phyloP scores from a whole-genome alignment of 2,329 filamentous ascomycete genomes.

The Fusarium austroafricanum region DNA sequence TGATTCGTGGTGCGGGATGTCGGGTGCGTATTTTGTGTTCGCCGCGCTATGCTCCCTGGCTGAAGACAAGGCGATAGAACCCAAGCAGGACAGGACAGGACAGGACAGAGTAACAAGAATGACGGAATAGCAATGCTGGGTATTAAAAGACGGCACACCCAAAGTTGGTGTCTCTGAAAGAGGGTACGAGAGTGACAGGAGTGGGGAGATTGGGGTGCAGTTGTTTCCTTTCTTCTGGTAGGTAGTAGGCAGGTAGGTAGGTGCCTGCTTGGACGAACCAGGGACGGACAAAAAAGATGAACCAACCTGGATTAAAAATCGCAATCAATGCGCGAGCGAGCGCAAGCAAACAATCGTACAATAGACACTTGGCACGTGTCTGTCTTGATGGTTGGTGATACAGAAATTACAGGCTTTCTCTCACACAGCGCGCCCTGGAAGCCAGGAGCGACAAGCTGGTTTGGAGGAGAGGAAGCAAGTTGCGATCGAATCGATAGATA shows the following conservation, averaged over 20 bases:
- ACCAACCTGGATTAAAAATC: constrained; percentile 42
- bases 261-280: constrained; percentile 12
- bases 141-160: constrained; percentile 17
- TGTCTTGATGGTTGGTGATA: constrained; percentile 15
- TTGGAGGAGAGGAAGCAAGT: constrained; percentile 36
- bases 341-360: constrained; percentile 38
- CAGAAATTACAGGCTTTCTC: constrained; percentile 38
- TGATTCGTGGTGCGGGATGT: constrained; percentile 22
- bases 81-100: neutral
- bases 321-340: constrained; percentile 5
- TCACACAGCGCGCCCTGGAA: constrained; percentile 47
- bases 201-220: constrained; percentile 9
- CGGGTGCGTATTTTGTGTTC: constrained; percentile 30
- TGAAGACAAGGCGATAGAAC: constrained; percentile 12
- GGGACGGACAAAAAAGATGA: constrained; percentile 36
- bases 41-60: constrained; percentile 32
- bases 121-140: constrained; percentile 3
- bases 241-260: neutral
- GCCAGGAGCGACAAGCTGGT: constrained; percentile 46
- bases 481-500: constrained; percentile 23
- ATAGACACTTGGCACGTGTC: constrained; percentile 19
- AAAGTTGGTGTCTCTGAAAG: constrained; percentile 21
- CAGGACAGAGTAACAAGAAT: constrained; percentile 9
- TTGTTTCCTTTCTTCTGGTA: constrained; percentile 15
- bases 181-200: constrained; percentile 20